These are phyloP conservation scores for Capsicum chinense DNA, from an alignment of 257 asterid species.

Conservation along the genomic window DNA sequence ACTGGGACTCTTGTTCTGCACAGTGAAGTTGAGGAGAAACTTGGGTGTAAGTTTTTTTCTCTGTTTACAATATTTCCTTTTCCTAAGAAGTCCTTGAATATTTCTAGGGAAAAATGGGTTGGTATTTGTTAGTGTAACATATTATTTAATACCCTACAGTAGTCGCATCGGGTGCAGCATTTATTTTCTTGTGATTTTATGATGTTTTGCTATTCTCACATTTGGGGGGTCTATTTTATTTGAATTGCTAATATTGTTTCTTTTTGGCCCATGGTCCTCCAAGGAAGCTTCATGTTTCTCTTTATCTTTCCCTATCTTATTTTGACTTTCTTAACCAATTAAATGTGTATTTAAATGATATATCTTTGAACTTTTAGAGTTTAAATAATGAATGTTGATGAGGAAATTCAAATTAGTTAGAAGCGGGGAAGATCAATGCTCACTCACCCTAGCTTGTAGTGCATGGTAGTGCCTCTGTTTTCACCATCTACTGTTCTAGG, in stretches of 20 bases:
- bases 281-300: not conserved
- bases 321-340: not conserved
- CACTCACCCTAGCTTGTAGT: not conserved
- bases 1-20: conserved; percentile 82
- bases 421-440: not conserved
- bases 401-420: not conserved
- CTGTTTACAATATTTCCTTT: not conserved
- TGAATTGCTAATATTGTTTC: not conserved
- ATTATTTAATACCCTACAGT: not conserved
- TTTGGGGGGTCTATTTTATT: not conserved
- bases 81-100: not conserved
- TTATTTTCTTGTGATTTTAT: not conserved
- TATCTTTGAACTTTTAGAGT: not conserved
- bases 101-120: not conserved
- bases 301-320: not conserved
- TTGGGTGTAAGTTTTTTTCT: conserved; percentile 71
- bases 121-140: not conserved
- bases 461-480: not conserved
- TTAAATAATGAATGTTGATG: not conserved
- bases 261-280: not conserved
- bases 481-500: not conserved
- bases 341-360: not conserved
- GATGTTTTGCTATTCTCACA: not conserved
- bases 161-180: not conserved
- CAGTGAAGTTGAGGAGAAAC: conserved; percentile 80